Evolutionary conservation across 1,284 basidiomycete species (phyloP), one percentile per base, ranked within the genome.

Genomic region (Puccinia coronata): DNA sequence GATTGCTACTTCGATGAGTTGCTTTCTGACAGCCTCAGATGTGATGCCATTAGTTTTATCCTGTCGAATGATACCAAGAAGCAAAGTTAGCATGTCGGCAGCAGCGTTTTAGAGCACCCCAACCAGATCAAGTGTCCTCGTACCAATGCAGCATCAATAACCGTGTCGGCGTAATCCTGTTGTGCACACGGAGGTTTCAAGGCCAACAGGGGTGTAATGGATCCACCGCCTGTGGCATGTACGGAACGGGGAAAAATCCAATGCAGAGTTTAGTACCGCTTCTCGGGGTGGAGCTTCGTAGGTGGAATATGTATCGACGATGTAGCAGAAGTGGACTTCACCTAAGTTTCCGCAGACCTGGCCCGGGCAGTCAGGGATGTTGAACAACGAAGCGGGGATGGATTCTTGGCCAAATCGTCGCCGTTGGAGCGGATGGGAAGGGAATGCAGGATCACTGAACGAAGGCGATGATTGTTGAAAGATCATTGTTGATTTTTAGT

Each of bases 321-420:
- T n/a, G n/a, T n/a, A n/a, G n/a, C n/a, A n/a, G n/a, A 47, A 47
- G n/a, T 34, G n/a, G 53, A 0, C 23, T 12, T 61, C 12, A 80
- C 77, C 65, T 39, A 80, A 69, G 36, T 49, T 71, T 20, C 65
- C 77, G 36, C 77, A 80, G 14, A 80, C 55, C n/a, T 80, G 16
- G 43, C 77, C 77, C 23, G 77, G 65, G 31, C 77, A 80, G 43
- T 23, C 49, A 23, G 9, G 16, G 41, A 80, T 80, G n/a, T 67
- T 28, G 28, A 71, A 71, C 4, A 53, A 31, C 12, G 2, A 0
- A 8, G 34, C 69, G 2, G 67, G 55, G 12, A 61, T 28, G 41
- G 63, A 69, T 41, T 80, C 77, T 71, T 80, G 77, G 39, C 51
- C 59, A 47, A 80, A 80, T 34, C 77, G 77, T 39, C 77, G 65